Evolutionary conservation across 2,329 filamentous ascomycete genomes (phyloP).

Genomic region (Botrytis deweyae): DNA sequence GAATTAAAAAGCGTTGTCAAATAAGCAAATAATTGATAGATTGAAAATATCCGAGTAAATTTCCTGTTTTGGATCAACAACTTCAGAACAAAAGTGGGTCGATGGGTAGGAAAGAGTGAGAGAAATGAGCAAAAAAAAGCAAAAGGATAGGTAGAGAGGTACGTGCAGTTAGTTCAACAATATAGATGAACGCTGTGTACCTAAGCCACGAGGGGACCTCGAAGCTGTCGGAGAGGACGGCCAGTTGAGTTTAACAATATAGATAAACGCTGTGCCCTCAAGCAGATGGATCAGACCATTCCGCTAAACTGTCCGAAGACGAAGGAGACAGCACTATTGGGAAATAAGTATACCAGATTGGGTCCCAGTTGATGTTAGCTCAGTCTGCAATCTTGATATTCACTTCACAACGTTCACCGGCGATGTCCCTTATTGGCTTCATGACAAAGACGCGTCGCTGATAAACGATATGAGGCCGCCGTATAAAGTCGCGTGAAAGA

Average conservation of each 20-base stretch:
- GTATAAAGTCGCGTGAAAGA: no score
- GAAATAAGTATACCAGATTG: not conserved
- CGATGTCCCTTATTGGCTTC: no score
- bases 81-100: not conserved
- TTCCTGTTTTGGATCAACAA: not conserved
- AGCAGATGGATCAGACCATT: not conserved
- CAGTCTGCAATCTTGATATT: no score
- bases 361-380: not conserved
- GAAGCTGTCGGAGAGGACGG: not conserved
- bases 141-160: not conserved
- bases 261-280: not conserved
- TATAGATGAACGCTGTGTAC: not conserved
- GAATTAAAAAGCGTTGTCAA: not conserved
- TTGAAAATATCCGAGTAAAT: not conserved
- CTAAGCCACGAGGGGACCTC: not conserved
- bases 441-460: no score
- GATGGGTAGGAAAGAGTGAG: not conserved
- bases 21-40: not conserved
- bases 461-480: no score
- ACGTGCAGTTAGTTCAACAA: not conserved
- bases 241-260: not conserved
- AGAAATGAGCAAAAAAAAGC: not conserved
- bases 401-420: no score
- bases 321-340: not conserved
- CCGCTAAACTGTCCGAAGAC: not conserved